A percentile compares a stretch with the other conserved stretches of the same genome.
Evolutionary conservation across 441 rosid genomes (phyloP).

Genomic region (Populus hybrid): DNA sequence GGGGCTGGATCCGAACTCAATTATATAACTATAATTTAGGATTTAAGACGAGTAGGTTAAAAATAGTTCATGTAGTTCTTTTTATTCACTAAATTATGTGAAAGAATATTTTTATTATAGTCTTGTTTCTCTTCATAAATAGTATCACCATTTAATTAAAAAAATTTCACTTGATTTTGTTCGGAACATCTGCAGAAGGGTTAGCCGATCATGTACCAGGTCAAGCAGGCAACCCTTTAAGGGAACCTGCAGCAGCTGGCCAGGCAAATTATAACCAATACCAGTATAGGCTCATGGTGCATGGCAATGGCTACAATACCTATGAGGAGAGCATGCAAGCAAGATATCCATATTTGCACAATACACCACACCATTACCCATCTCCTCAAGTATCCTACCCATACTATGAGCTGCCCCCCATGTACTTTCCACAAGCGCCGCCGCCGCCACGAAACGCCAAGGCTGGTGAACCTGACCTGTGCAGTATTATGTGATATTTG

Average conservation of each 20-base stretch:
- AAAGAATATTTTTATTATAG: no score
- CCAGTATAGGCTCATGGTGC: background rate
- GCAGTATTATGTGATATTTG: background rate
- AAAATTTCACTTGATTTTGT: no score
- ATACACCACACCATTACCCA: background rate
- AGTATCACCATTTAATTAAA: no score
- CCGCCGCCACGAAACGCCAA: background rate
- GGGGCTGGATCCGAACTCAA: no score
- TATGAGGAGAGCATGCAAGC: background rate
- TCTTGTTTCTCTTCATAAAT: no score
- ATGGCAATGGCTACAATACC: background rate
- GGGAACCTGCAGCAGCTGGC: background rate
- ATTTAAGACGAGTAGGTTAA: no score
- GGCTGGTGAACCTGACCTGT: background rate
- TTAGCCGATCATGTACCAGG: background rate
- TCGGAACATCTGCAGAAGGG: background rate
- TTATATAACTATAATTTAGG: no score
- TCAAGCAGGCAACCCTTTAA: background rate
- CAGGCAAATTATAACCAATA: background rate
- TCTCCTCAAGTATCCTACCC: background rate
- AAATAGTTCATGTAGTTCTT: no score
- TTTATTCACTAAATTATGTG: no score
- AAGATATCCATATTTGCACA: background rate
- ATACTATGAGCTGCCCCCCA: background rate
- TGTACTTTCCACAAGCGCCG: background rate